A percentile compares a stretch with the other conserved stretches of the same genome.
phyloP scores from a whole-genome alignment of 495 filamentous ascomycete species.

The Oidiodendron maius region DNA sequence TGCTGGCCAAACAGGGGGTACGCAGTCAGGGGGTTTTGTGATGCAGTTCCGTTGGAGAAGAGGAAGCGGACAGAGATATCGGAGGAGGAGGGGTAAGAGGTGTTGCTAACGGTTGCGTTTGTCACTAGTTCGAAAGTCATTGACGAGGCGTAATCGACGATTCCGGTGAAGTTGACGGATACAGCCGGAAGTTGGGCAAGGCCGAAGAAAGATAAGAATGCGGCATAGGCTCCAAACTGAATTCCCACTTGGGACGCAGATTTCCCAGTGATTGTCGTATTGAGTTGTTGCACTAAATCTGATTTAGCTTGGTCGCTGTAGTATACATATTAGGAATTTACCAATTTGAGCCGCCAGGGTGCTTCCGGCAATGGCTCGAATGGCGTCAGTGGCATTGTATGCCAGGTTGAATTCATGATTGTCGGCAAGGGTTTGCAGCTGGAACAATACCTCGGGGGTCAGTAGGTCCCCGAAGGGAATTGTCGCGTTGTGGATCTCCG shows the following conservation, averaged over 20 bases:
- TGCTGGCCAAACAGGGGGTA: conserved; percentile 65
- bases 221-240: conserved; percentile 64
- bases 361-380: conserved; percentile 47
- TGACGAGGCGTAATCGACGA: conserved; percentile 62
- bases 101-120: conserved; percentile 29
- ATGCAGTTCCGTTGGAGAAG: conserved; percentile 69
- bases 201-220: conserved; percentile 71
- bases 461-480: conserved; percentile 31
- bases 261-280: conserved; percentile 49
- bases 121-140: conserved; percentile 76
- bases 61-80: conserved; percentile 71
- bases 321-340: neutral
- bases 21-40: conserved; percentile 34
- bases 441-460: conserved; percentile 40
- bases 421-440: conserved; percentile 60
- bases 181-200: conserved; percentile 52
- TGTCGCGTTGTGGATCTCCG: conserved; percentile 61
- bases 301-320: conserved; percentile 4
- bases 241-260: conserved; percentile 50
- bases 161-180: conserved; percentile 58
- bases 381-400: conserved; percentile 34
- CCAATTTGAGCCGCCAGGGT: conserved; percentile 53
- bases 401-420: conserved; percentile 63
- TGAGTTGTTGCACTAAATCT: conserved; percentile 58
- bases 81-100: conserved; percentile 42